Evolutionary conservation across 1,284 basidiomycete species (phyloP).

Genomic region (Lignosus rhinocerotis): DNA sequence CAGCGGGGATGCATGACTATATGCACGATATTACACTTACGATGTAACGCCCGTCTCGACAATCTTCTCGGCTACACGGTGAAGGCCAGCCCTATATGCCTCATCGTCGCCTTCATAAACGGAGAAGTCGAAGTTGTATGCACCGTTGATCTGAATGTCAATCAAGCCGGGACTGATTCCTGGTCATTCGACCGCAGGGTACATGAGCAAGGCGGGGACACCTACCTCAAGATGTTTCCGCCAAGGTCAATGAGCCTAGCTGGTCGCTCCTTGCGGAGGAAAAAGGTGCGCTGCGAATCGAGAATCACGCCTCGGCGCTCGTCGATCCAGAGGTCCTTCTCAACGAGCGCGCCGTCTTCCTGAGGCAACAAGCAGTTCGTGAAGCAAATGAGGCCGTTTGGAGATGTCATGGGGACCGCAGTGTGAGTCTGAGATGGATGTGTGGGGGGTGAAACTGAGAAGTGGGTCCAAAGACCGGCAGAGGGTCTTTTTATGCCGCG

Average conservation of each 20-base stretch:
- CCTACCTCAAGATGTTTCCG: slow-evolving; percentile 72
- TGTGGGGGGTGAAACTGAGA: background rate
- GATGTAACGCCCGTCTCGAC: slow-evolving; percentile 88
- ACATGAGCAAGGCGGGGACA: background rate
- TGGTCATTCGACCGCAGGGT: background rate
- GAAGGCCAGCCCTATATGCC: slow-evolving; percentile 68
- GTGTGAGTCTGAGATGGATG: background rate
- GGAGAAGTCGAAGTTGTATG: slow-evolving; percentile 89
- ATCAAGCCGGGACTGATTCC: slow-evolving; percentile 69
- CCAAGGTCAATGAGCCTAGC: slow-evolving; percentile 61
- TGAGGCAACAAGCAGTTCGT: slow-evolving; percentile 79
- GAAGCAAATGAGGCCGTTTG: slow-evolving; percentile 77
- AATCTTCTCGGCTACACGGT: slow-evolving; percentile 71
- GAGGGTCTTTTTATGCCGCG: background rate
- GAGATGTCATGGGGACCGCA: slow-evolving; percentile 34
- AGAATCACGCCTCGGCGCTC: slow-evolving; percentile 66
- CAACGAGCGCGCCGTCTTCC: slow-evolving; percentile 71
- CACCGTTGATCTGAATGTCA: slow-evolving; percentile 86
- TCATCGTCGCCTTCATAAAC: slow-evolving; percentile 72
- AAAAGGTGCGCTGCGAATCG: slow-evolving; percentile 70
- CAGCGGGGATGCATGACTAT: background rate
- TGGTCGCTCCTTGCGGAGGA: slow-evolving; percentile 59
- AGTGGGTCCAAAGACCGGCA: background rate
- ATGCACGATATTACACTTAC: slow-evolving; percentile 45
- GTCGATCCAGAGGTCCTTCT: slow-evolving; percentile 79